phyloP scores from a whole-genome alignment of 768 basidiomycete genomes.

The Hygrophoropsis aurantiaca region DNA sequence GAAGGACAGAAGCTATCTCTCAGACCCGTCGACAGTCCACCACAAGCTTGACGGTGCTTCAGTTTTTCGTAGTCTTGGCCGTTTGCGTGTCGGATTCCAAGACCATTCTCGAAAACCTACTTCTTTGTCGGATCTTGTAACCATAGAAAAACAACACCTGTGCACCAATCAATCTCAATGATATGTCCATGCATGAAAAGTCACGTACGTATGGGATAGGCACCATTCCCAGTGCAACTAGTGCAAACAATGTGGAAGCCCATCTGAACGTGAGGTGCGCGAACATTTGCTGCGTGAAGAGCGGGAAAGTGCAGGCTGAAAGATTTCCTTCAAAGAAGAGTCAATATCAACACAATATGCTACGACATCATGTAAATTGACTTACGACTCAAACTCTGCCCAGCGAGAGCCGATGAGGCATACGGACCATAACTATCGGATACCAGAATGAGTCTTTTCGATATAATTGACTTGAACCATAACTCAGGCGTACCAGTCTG shows the following conservation, averaged over 20 bases:
- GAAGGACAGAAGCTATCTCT: conserved; percentile 15
- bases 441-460: no score
- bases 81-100: conserved; percentile 5
- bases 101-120: conserved; percentile 24
- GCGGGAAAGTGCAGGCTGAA: conserved; percentile 52
- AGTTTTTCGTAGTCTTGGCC: no score
- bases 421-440: conserved; percentile 54
- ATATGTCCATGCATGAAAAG: not conserved
- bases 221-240: conserved; percentile 52
- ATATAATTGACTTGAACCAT: no score
- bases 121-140: conserved; percentile 29
- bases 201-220: conserved; percentile 57
- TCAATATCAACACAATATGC: not conserved
- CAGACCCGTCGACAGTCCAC: conserved; percentile 7
- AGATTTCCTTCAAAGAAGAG: conserved; percentile 44
- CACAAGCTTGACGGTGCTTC: no score
- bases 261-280: conserved; percentile 53
- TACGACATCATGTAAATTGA: conserved; percentile 4
- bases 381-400: conserved; percentile 60
- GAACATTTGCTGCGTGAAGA: conserved; percentile 66
- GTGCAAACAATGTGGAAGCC: conserved; percentile 58
- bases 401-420: conserved; percentile 69
- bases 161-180: not conserved
- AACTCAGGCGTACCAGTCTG: conserved; percentile 50
- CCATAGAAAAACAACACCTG: conserved; percentile 33